A percentile compares a stretch with the other conserved stretches of the same genome.
Conservation (phyloP, 1,139 yeast genomes). For the Magnusiomyces fungicola region DNA sequence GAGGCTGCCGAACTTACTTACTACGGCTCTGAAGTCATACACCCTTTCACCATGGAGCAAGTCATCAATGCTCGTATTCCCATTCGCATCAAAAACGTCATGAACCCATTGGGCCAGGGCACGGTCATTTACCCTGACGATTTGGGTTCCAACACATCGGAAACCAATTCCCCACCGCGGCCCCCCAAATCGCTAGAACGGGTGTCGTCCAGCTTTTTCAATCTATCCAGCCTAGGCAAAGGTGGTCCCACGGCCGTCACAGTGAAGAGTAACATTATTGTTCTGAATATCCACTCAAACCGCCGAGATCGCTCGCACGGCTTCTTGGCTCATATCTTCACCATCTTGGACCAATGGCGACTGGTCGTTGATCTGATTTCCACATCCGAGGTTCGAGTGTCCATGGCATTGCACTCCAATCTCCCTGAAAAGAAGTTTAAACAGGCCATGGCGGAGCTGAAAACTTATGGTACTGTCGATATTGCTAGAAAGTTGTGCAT, state of each 20-base stretch:
- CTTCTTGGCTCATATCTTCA: slow-evolving; percentile 82
- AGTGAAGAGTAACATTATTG: slow-evolving; percentile 86
- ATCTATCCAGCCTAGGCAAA: slow-evolving; percentile 25
- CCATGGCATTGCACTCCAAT: slow-evolving; percentile 80
- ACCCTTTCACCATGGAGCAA: slow-evolving; percentile 98
- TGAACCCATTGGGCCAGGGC: slow-evolving; percentile 83
- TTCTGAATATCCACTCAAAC: slow-evolving; percentile 86
- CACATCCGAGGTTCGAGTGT: slow-evolving; percentile 95
- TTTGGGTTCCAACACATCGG: slow-evolving; percentile 43
- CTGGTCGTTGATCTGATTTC: slow-evolving; percentile 92
- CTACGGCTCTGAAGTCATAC: slow-evolving; percentile 96
- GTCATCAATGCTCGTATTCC: slow-evolving; percentile 95
- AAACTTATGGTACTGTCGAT: slow-evolving; percentile 80
- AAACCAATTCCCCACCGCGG: slow-evolving; percentile 88
- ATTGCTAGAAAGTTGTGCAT: slow-evolving; percentile 83
- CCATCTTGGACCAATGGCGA: slow-evolving; percentile 74
- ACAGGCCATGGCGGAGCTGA: slow-evolving; percentile 68
- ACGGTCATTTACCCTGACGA: slow-evolving; percentile 92
- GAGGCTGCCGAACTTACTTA: slow-evolving; percentile 97
- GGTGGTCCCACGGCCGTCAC: slow-evolving; percentile 94
- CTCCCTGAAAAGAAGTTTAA: slow-evolving; percentile 49
- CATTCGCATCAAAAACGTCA: slow-evolving; percentile 90
- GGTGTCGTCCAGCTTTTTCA: slow-evolving; percentile 30
- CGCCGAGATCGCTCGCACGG: slow-evolving; percentile 92
- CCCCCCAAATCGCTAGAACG: slow-evolving; percentile 71